phyloP scores from a whole-genome alignment of 2,329 filamentous ascomycete species.

The Coniochaeta sp. region DNA sequence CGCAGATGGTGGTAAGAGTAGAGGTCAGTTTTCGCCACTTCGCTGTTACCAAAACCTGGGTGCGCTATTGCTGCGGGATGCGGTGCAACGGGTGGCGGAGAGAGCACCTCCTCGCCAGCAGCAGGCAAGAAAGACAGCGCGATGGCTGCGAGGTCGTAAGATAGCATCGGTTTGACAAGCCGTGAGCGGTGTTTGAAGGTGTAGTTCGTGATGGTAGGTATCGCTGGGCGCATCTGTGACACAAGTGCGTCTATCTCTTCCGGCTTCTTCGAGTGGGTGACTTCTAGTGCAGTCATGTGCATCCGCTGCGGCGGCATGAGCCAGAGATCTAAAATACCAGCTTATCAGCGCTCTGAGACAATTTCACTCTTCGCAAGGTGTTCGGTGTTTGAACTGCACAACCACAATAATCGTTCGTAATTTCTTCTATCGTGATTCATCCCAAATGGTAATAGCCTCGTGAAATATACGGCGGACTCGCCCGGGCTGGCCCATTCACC shows the following conservation, averaged over 20 bases:
- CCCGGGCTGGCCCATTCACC: not conserved
- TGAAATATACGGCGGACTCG: no score
- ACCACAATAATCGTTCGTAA: no score
- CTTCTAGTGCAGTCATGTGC: conserved; percentile 79
- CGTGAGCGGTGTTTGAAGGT: conserved; percentile 61
- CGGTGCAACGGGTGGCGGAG: conserved; percentile 30
- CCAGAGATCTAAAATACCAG: conserved; percentile 60
- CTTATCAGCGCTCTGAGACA: not conserved
- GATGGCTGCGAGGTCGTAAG: conserved; percentile 77
- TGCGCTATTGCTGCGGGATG: conserved; percentile 18
- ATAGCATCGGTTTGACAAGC: conserved; percentile 74
- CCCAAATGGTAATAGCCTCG: no score
- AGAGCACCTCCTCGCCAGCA: conserved; percentile 45
- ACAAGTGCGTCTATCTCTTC: conserved; percentile 60
- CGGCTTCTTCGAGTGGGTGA: conserved; percentile 70
- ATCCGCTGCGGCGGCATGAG: conserved; percentile 72
- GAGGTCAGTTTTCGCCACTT: conserved; percentile 31
- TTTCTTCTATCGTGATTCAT: no score
- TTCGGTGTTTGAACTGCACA: no score
- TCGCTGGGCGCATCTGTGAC: conserved; percentile 43
- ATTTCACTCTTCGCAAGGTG: not conserved
- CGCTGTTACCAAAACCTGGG: conserved; percentile 20
- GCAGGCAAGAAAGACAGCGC: conserved; percentile 84
- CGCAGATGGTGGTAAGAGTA: conserved; percentile 92
- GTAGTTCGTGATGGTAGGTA: conserved; percentile 57